Conservation (phyloP, 441 rosid genomes). For the Flueggea neowawraea region DNA sequence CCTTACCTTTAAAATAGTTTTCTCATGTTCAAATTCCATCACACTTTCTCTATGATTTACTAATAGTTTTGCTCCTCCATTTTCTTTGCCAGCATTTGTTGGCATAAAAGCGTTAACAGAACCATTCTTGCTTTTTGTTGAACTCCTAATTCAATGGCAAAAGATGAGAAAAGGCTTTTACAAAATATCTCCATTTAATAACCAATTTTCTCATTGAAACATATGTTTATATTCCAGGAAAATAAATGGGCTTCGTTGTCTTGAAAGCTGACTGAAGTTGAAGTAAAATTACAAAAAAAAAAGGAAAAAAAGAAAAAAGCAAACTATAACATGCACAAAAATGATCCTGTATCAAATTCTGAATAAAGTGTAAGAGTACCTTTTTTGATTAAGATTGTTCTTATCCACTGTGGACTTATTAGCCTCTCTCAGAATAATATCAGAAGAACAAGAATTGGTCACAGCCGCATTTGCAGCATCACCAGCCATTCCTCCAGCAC, state of each 20-base stretch:
- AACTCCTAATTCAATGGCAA: constrained; percentile 29
- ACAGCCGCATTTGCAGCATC: constrained; percentile 40
- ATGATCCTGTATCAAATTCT: constrained; percentile 9
- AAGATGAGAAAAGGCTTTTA: not conserved
- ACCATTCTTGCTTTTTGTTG: constrained; percentile 24
- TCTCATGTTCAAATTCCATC: constrained; percentile 27
- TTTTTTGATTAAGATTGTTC: constrained; percentile 28
- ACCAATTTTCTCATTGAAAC: too few species aligned
- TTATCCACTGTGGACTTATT: constrained; percentile 21
- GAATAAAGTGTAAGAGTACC: constrained; percentile 24
- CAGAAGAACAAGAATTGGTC: constrained; percentile 22
- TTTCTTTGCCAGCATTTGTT: constrained; percentile 28
- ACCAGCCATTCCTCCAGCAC: constrained; percentile 29
- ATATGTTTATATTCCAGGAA: too few species aligned
- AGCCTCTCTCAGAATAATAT: constrained; percentile 22
- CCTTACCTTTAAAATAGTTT: constrained; percentile 26
- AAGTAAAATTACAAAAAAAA: too few species aligned
- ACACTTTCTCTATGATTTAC: constrained; percentile 19
- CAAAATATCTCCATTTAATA: too few species aligned
- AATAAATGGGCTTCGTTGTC: too few species aligned
- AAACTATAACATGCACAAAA: too few species aligned
- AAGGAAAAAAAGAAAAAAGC: too few species aligned
- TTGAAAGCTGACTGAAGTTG: too few species aligned
- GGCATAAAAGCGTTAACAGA: constrained; percentile 3
- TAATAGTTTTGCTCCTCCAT: constrained; percentile 20